phyloP scores from a whole-genome alignment of 2,329 filamentous ascomycete genomes.

The Aspergillus sp. region DNA sequence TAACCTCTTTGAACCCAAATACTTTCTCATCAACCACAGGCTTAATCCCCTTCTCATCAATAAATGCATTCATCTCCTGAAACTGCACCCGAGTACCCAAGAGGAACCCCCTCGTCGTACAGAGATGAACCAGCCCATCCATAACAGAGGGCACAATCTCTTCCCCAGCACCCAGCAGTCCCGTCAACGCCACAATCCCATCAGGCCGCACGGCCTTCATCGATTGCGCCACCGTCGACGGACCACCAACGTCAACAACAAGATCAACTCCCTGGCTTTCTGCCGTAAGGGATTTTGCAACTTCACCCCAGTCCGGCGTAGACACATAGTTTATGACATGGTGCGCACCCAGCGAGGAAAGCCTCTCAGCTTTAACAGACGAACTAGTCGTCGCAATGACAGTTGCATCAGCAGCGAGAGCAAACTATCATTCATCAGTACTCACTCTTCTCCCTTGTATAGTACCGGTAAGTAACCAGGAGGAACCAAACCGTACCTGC shows the following conservation, averaged over 20 bases:
- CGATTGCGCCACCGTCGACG: conserved; percentile 49
- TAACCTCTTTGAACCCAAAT: conserved; percentile 47
- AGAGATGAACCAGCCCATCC: conserved; percentile 43
- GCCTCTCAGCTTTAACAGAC: conserved; percentile 47
- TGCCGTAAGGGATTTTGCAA: conserved; percentile 51
- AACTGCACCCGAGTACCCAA: conserved; percentile 51
- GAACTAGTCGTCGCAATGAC: conserved; percentile 61
- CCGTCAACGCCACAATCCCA: conserved; percentile 53
- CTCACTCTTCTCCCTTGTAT: background rate
- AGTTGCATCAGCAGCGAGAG: conserved; percentile 51
- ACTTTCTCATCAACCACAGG: conserved; percentile 51
- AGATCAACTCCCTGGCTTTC: conserved; percentile 51
- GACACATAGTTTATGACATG: conserved; percentile 59
- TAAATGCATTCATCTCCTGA: conserved; percentile 51
- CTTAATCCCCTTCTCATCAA: conserved; percentile 51
- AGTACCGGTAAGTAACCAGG: background rate
- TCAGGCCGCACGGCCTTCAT: conserved; percentile 47
- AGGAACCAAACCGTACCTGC: conserved; percentile 30
- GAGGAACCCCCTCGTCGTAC: conserved; percentile 49
- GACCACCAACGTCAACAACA: conserved; percentile 58
- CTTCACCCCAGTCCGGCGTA: conserved; percentile 55
- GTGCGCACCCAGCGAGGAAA: conserved; percentile 55
- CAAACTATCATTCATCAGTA: conserved; percentile 21
- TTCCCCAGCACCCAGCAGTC: conserved; percentile 49
- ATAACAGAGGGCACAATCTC: conserved; percentile 32